phyloP scores from a whole-genome alignment of 202 grass and related monocot genomes.

The Carex arenaria region DNA sequence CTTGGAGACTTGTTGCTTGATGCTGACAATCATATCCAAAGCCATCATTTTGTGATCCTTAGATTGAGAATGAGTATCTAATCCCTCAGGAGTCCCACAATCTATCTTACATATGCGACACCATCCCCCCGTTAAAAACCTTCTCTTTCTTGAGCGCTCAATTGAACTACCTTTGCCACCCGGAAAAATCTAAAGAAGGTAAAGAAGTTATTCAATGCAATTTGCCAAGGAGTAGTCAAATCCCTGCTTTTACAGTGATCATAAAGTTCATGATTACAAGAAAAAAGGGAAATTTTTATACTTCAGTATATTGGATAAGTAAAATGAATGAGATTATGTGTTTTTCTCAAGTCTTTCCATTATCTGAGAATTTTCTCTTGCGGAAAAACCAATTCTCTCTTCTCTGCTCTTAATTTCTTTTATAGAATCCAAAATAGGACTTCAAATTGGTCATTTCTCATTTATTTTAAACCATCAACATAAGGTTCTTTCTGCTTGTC shows the following conservation, averaged over 20 bases:
- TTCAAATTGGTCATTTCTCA: background rate
- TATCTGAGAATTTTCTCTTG: background rate
- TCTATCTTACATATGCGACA: conserved; percentile 83
- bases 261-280: conserved; percentile 7
- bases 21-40: conserved; percentile 79
- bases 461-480: background rate
- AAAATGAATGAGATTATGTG: background rate
- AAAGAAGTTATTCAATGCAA: conserved; percentile 11
- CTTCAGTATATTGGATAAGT: background rate
- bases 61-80: conserved; percentile 79
- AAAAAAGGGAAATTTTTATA: background rate
- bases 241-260: background rate
- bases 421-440: background rate
- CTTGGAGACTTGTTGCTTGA: conserved; percentile 78
- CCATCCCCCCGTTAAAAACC: conserved; percentile 50
- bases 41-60: conserved; percentile 87
- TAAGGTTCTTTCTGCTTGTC: background rate
- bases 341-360: too few species aligned
- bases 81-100: conserved; percentile 67
- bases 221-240: background rate
- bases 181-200: background rate
- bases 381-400: background rate
- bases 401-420: background rate
- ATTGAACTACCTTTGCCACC: conserved; percentile 24
- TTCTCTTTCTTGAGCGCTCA: conserved; percentile 50